Percentiles rank a stretch among this genome's conserved stretches.
These are phyloP conservation scores for Seiridium unicorne DNA, from an alignment of 2,329 filamentous ascomycete species.

Conservation along the genomic window DNA sequence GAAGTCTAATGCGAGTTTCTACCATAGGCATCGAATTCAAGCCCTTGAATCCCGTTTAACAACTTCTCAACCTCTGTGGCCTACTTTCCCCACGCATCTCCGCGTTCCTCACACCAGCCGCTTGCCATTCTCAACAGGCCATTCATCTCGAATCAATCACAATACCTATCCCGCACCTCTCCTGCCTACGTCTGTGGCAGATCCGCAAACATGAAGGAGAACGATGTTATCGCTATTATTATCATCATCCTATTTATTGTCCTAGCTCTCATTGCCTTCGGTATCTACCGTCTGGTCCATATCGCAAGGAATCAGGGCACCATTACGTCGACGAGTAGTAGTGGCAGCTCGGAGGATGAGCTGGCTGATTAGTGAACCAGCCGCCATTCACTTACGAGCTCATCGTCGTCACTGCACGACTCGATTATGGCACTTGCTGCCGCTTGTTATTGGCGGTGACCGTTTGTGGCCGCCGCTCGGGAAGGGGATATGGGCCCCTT, in stretches of 20 bases:
- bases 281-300: constrained; percentile 61
- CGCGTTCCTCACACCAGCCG: neutral
- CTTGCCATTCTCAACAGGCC: neutral
- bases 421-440: neutral
- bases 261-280: constrained; percentile 59
- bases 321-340: constrained; percentile 19
- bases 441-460: neutral
- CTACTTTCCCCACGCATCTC: neutral
- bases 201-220: constrained; percentile 54
- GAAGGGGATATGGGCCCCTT: neutral
- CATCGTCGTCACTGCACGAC: neutral
- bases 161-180: no score
- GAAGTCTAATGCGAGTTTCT: neutral
- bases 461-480: neutral
- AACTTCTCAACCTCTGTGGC: neutral
- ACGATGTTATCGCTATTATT: constrained; percentile 68
- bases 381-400: neutral
- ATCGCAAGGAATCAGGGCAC: constrained; percentile 38
- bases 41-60: neutral
- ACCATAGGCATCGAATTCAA: neutral
- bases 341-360: constrained; percentile 12
- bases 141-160: neutral
- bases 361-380: neutral
- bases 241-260: constrained; percentile 66
- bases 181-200: neutral